Base-by-base conservation (phyloP, 164 flowering plant genomes). In the Magnolia kwangsiensis region DNA sequence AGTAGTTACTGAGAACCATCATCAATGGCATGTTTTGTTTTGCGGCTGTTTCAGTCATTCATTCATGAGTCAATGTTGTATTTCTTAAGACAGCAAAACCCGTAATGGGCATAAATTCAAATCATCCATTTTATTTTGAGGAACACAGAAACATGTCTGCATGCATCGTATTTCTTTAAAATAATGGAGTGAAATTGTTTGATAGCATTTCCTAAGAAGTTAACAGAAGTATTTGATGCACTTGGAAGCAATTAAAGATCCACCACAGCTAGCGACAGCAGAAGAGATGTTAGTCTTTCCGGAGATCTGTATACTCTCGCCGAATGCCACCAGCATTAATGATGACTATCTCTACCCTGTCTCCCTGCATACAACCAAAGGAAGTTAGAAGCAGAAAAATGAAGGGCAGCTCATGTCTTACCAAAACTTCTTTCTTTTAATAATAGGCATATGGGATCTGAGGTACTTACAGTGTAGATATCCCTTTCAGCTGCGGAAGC, bases 401-500 rank as follows among this genome's bases (percentile, higher is more conserved):
- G 21, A 27, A 27, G 14, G 21, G 13, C 45, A 51, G 23, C 37
- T 19, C 21, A 64, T 29, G 20, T 29, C 7, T 4, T 37, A 0
- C 45, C 6, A 37, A 37, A 37, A 37, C 45, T 37, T 37, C 45
- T 37, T 37, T 37, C 45, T 37, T 37, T 37, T 37, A 37, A 37
- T 37, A 37, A 37, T 37, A 37, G 45, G 45, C 51, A 55, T 10
- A n/a, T 50, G 49, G 9, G 59, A 3, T n/a, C 50, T 2, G 24
- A 50, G 18, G 73, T 76, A 82, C 94, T 86, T 79, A 93, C 98
- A 66, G 99, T 92, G 85, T 92, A 93, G 66, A 94, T 96, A 80
- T 96, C 99, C 79, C 98, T 94, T 85, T 96, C 99, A 21, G 96
- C 86, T 76, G 99, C 98, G 59, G 97, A 91, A 77, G 92, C 98